Percentiles rank a stretch among this genome's conserved stretches.
Evolutionary conservation across 257 asterid genomes (phyloP).

Genomic region (Salvia miltiorrhiza): DNA sequence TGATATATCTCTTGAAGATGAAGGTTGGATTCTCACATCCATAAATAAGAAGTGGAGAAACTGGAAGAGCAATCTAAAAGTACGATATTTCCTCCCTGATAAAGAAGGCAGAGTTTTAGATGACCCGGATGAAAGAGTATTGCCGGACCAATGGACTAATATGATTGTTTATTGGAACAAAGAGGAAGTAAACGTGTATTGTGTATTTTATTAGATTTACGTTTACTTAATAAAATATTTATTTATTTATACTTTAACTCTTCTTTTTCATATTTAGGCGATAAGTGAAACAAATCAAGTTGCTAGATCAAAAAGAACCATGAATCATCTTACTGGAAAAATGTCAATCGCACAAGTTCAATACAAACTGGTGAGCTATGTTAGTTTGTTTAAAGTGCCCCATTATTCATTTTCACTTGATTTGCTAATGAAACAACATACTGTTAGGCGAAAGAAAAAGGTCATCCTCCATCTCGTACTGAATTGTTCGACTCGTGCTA

Average conservation of each 20-base stretch:
- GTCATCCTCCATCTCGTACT: no score
- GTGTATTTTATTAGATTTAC: not conserved
- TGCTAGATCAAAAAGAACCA: not conserved
- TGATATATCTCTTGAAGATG: not conserved
- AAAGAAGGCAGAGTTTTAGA: not conserved
- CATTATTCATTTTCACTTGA: no score
- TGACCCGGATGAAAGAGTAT: not conserved
- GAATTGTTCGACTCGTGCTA: no score
- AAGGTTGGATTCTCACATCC: not conserved
- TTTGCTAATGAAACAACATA: no score
- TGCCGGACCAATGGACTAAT: conserved; percentile 7
- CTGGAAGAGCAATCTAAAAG: not conserved
- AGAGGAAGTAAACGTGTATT: not conserved
- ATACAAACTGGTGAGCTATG: not conserved
- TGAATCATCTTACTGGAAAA: conserved; percentile 6
- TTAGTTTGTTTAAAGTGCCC: no score
- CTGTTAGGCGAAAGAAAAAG: no score
- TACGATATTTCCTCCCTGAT: not conserved
- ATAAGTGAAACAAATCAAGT: not conserved
- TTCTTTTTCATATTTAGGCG: not conserved
- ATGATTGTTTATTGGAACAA: conserved; percentile 4
- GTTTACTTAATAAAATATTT: not conserved
- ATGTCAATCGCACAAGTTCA: not conserved
- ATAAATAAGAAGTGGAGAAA: conserved; percentile 2
- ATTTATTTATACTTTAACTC: not conserved